Percentiles rank a stretch among this genome's conserved stretches.
Conservation (phyloP, 768 basidiomycete species). For the Pisolithus albus region DNA sequence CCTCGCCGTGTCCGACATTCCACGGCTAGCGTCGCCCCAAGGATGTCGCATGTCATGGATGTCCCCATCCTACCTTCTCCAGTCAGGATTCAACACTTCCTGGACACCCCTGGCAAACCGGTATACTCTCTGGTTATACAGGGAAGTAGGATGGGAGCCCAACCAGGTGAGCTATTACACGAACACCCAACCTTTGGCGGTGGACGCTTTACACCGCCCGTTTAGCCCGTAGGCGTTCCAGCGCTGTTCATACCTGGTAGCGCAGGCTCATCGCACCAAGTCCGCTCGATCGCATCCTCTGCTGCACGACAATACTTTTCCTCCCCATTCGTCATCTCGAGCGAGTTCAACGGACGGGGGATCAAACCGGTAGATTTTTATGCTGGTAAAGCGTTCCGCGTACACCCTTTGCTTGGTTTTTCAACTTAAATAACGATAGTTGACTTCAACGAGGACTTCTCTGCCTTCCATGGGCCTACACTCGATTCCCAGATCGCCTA, state of each 20-base stretch:
- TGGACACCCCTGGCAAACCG: conserved; percentile 68
- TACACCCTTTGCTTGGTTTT: neutral
- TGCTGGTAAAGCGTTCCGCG: conserved; percentile 47
- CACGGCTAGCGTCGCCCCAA: conserved; percentile 63
- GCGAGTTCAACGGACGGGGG: conserved; percentile 41
- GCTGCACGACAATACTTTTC: conserved; percentile 75
- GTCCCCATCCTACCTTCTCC: conserved; percentile 82
- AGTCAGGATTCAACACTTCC: conserved; percentile 55
- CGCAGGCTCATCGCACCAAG: conserved; percentile 91
- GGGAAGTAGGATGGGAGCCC: conserved; percentile 81
- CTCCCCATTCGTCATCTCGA: conserved; percentile 48
- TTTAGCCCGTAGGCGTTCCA: conserved; percentile 52
- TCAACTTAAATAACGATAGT: conserved; percentile 31
- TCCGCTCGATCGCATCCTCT: conserved; percentile 90
- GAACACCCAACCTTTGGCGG: conserved; percentile 3
- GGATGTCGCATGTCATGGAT: conserved; percentile 97
- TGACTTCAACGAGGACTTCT: conserved; percentile 96
- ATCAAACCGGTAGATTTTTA: conserved; percentile 76
- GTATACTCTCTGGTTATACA: conserved; percentile 87
- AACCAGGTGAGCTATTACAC: conserved; percentile 37
- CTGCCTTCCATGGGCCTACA: conserved; percentile 90
- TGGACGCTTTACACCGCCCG: neutral
- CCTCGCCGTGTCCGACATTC: conserved; percentile 38
- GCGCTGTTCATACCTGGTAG: conserved; percentile 97
- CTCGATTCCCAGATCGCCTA: conserved; percentile 77